A percentile compares a stretch with the other conserved stretches of the same genome.
Conservation (phyloP, 306 rosid genomes). For the Parietaria judaica region DNA sequence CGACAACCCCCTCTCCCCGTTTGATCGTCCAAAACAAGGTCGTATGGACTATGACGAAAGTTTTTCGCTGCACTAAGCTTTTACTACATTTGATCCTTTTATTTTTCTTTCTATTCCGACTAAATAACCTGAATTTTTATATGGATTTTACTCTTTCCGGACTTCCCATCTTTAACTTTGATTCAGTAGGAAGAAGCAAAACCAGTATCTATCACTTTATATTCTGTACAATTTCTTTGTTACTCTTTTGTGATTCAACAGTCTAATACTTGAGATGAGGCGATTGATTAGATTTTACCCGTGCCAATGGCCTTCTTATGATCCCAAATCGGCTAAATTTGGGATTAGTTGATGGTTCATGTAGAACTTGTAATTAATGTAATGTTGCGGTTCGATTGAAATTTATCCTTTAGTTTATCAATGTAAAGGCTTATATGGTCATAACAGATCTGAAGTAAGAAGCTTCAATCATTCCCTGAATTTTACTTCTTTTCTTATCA, state of each 20-base stretch:
- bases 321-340: too few relatives aligned
- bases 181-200: neutral
- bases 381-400: neutral
- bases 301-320: neutral
- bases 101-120: neutral
- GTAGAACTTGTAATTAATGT: neutral
- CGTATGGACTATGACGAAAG: too few relatives aligned
- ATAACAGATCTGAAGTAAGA: neutral
- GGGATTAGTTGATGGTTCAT: neutral
- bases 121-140: neutral
- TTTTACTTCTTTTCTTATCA: too few relatives aligned
- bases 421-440: neutral
- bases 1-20: too few relatives aligned
- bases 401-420: neutral
- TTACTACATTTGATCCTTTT: too few relatives aligned
- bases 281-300: neutral
- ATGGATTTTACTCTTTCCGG: constrained; percentile 2
- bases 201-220: neutral
- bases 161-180: neutral
- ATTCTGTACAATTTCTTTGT: neutral
- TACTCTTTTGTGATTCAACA: too few relatives aligned
- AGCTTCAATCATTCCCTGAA: neutral
- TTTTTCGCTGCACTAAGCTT: too few relatives aligned
- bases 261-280: neutral
- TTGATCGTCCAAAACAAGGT: too few relatives aligned